phyloP scores from a whole-genome alignment of 2,329 filamentous ascomycete species.

The Tolypocladium ophioglossoides region DNA sequence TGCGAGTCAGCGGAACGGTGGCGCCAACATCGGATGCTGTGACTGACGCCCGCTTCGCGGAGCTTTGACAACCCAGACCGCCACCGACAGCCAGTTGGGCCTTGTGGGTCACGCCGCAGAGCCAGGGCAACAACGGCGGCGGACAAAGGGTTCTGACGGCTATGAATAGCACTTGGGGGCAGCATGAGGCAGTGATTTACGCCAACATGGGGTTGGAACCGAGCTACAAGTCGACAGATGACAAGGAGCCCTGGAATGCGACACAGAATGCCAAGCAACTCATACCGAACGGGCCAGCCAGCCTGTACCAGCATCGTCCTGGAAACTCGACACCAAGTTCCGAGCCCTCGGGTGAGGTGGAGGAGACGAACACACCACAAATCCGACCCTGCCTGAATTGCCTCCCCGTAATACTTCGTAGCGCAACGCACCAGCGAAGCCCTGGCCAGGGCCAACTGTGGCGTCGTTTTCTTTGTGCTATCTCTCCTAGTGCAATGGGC shows the following conservation, averaged over 20 bases:
- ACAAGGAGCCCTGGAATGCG: background rate
- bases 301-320: background rate
- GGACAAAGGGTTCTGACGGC: background rate
- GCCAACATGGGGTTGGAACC: background rate
- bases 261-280: background rate
- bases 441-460: background rate
- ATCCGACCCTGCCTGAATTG: background rate
- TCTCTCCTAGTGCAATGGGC: background rate
- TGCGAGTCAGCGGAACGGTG: constrained; percentile 1
- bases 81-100: background rate
- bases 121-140: background rate
- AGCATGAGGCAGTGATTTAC: background rate
- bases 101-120: too few species aligned
- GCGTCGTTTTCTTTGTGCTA: background rate
- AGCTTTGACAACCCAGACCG: background rate
- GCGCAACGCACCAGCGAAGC: too few species aligned
- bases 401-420: too few species aligned
- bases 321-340: background rate
- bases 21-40: background rate
- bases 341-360: too few species aligned
- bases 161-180: background rate
- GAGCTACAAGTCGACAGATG: background rate
- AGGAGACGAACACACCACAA: too few species aligned
- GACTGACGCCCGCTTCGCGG: background rate
- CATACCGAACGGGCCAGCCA: background rate